Evolutionary conservation across 306 rosid genomes (phyloP).

Genomic region (Mimosa bimucronata): DNA sequence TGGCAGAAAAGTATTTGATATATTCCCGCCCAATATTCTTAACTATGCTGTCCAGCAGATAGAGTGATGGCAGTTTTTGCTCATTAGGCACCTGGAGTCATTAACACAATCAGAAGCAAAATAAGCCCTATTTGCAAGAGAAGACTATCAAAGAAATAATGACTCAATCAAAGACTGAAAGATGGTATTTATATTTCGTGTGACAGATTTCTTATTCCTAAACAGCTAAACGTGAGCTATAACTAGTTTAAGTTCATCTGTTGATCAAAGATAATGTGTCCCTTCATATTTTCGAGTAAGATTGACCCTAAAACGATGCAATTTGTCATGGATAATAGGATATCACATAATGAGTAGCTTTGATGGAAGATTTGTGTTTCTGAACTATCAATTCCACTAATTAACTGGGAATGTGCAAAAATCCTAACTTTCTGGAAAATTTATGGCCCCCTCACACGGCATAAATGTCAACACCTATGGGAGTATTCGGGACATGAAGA

Average conservation of each 20-base stretch:
- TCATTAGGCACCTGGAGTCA: slow-evolving; percentile 85
- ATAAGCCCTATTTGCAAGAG: slow-evolving; percentile 30
- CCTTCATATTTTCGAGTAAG: not conserved
- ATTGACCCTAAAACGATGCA: no score
- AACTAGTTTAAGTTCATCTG: not conserved
- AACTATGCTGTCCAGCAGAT: slow-evolving; percentile 94
- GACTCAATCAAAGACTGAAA: not conserved
- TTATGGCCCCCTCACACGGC: slow-evolving; percentile 16
- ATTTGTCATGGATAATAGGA: no score
- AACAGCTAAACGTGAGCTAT: not conserved
- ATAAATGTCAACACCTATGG: slow-evolving; percentile 9
- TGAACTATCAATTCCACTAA: slow-evolving; percentile 10
- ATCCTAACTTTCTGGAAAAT: slow-evolving; percentile 20
- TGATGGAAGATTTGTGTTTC: not conserved
- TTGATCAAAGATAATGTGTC: not conserved
- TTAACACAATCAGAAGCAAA: slow-evolving; percentile 33
- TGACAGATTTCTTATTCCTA: slow-evolving; percentile 1
- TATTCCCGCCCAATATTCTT: slow-evolving; percentile 94
- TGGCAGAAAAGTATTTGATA: slow-evolving; percentile 78
- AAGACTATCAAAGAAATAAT: not conserved
- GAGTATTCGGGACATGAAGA: not conserved
- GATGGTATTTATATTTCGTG: not conserved
- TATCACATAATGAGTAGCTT: not conserved
- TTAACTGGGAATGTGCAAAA: slow-evolving; percentile 29
- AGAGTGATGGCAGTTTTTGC: slow-evolving; percentile 92